Evolutionary conservation across 2,329 filamentous ascomycete genomes (phyloP).

Genomic region (Lachnellula arida): DNA sequence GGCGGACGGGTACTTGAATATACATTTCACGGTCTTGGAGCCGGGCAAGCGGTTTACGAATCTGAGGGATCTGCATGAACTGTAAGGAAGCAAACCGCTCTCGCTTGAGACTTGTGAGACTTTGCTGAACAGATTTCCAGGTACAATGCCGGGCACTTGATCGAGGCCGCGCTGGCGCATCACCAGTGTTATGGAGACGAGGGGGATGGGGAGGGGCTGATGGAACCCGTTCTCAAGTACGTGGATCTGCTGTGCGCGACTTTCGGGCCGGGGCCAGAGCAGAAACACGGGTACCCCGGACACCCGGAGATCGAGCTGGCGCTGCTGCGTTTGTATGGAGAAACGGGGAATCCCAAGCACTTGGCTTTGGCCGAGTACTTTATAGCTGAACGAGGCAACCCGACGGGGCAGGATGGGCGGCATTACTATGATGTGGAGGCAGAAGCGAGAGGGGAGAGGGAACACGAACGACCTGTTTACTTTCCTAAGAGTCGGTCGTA

Average conservation of each 20-base stretch:
- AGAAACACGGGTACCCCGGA: constrained; percentile 56
- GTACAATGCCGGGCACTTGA: constrained; percentile 58
- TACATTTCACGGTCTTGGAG: constrained; percentile 57
- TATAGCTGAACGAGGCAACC: constrained; percentile 52
- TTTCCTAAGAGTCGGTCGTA: constrained; percentile 40
- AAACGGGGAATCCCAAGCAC: constrained; percentile 36
- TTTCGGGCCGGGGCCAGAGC: constrained; percentile 46
- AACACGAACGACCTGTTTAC: constrained; percentile 42
- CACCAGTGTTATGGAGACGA: constrained; percentile 47
- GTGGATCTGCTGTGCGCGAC: constrained; percentile 45
- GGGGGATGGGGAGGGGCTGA: constrained; percentile 46
- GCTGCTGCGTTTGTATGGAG: constrained; percentile 41
- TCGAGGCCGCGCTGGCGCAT: constrained; percentile 56
- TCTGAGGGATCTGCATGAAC: constrained; percentile 56
- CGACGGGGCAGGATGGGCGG: constrained; percentile 42
- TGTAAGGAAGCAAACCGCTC: constrained; percentile 36
- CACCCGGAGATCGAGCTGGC: constrained; percentile 53
- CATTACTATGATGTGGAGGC: constrained; percentile 54
- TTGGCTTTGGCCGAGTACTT: constrained; percentile 51
- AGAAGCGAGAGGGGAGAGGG: constrained; percentile 44
- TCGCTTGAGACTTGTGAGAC: neutral
- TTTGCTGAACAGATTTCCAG: constrained; percentile 30
- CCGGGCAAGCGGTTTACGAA: constrained; percentile 53
- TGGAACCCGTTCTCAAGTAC: constrained; percentile 50
- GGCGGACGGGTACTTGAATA: constrained; percentile 57